These are phyloP conservation scores for Aureobasidium sp. DNA, from an alignment of 2,329 filamentous ascomycete genomes.

Conservation along the genomic window DNA sequence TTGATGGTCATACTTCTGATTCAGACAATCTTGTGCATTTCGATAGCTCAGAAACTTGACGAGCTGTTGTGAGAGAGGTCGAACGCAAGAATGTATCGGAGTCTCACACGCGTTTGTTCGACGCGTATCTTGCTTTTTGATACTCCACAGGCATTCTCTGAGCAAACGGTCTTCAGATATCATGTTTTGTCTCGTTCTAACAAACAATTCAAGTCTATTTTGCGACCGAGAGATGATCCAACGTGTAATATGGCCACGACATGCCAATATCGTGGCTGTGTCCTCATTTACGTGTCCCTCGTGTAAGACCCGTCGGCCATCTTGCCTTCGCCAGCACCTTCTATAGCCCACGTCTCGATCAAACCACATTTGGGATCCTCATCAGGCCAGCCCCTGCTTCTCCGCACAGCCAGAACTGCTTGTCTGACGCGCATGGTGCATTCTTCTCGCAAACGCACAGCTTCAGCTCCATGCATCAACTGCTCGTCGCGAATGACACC, in stretches of 20 bases:
- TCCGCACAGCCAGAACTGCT: conserved; percentile 72
- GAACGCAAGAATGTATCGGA: background rate
- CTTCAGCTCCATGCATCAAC: conserved; percentile 65
- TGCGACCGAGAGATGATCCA: background rate
- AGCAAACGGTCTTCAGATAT: too few relatives aligned
- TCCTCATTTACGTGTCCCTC: conserved; percentile 42
- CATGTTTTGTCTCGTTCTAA: background rate
- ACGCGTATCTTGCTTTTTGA: background rate
- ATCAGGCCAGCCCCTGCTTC: conserved; percentile 65
- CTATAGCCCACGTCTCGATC: conserved; percentile 71
- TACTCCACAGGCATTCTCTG: background rate
- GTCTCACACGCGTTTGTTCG: background rate
- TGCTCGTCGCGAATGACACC: conserved; percentile 61
- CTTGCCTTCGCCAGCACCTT: conserved; percentile 46
- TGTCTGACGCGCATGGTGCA: conserved; percentile 71
- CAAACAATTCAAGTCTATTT: background rate
- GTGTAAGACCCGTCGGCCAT: conserved; percentile 57
- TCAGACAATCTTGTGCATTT: background rate
- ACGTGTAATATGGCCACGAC: background rate
- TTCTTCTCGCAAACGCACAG: conserved; percentile 67
- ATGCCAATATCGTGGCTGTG: conserved; percentile 14
- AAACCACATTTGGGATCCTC: conserved; percentile 70
- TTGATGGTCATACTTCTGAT: background rate
- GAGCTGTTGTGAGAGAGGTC: background rate
- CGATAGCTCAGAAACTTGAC: background rate